Evolutionary conservation across 2,329 filamentous ascomycete species (phyloP).

Genomic region (Fusarium agapanthi): DNA sequence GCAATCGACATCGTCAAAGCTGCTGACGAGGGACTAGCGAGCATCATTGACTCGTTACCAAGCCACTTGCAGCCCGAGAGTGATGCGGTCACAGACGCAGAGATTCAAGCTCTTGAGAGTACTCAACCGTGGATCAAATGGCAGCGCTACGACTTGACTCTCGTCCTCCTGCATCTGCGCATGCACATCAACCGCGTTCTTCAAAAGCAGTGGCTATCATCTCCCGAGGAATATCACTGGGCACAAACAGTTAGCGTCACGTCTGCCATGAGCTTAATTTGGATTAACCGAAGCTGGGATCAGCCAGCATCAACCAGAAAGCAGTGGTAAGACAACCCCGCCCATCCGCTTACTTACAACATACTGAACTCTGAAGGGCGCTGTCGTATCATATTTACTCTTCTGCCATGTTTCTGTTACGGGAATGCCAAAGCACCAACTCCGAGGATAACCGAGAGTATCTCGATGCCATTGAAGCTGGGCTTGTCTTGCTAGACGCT

Average conservation of each 20-base stretch:
- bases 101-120: not conserved
- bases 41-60: not conserved
- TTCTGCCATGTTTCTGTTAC: not conserved
- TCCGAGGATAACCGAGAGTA: not conserved
- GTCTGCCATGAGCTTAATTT: not conserved
- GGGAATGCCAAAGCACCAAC: not conserved
- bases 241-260: not conserved
- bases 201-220: not conserved
- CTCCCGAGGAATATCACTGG: not conserved
- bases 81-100: not conserved
- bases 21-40: not conserved
- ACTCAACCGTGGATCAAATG: not conserved
- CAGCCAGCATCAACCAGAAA: not conserved
- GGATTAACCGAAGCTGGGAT: not conserved
- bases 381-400: not conserved
- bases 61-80: not conserved
- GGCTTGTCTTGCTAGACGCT: not conserved
- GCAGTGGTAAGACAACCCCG: not conserved
- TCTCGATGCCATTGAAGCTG: not conserved
- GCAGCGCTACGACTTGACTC: not conserved
- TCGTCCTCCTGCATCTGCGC: not conserved
- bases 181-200: not conserved
- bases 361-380: not conserved
- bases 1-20: not conserved
- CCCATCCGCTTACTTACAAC: rapidly evolving